Evolutionary conservation across 1,284 basidiomycete genomes (phyloP), one percentile per base, ranked within the genome.

Genomic region (Tilletia setariae): DNA sequence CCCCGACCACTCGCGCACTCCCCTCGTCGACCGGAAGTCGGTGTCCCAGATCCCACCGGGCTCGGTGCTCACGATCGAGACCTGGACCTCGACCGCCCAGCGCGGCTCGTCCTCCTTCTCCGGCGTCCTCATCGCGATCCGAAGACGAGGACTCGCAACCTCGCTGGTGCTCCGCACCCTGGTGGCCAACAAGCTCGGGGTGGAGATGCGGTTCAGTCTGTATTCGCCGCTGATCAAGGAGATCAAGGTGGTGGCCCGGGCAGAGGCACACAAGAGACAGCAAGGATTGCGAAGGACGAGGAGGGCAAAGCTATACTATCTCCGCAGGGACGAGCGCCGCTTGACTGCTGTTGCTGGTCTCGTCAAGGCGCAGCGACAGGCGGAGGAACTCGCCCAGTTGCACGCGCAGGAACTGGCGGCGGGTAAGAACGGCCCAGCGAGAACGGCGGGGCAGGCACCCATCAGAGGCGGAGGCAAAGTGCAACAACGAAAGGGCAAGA

Each of bases 141-240:
- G 77, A 16, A 71, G 80, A 16, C 70, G 79, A 6, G 80, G 80
- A 19, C 69, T 77, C 1, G 74, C 73, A 13, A 80, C 79, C 1
- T 72, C 77, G n/a, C 80, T 82, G 35, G 73, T 80, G n/a, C 67
- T 82, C 59, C 72, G 80, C 28, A 78, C 76, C 51, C 68, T 82
- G 30, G 80, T 81, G 51, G 35, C 53, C 6, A 70, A 78, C 64
- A 82, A 82, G 73, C 65, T 80, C 51, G 80, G 80, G 47, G 79
- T 82, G n/a, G 80, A 82, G 71, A 74, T 79, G 73, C 69, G 78
- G 2, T 81, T 80, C 72, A 75, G 75, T 59, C 69, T 81, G 21
- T 82, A 81, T 72, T 74, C 71, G 28, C 80, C 80, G 13, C 62
- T 80, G 68, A 65, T 82, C 59, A 82, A 82, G 73, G 73, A 81